These are phyloP conservation scores for Jaltomata sinuosa DNA, from an alignment of 257 asterid genomes.

Conservation along the genomic window DNA sequence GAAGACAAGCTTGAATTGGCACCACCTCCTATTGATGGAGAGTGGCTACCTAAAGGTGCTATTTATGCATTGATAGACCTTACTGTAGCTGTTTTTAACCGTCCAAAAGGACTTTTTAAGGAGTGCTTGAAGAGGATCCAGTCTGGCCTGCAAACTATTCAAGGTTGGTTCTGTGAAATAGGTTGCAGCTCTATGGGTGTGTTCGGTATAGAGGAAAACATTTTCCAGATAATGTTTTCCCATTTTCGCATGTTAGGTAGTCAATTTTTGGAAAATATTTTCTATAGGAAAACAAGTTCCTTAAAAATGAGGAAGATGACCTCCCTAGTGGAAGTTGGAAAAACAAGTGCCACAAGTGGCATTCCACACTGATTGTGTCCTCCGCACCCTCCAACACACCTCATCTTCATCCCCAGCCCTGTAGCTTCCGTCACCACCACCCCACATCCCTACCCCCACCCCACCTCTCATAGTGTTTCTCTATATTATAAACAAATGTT, in stretches of 20 bases:
- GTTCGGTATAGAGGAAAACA: neutral
- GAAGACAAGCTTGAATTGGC: constrained; percentile 80
- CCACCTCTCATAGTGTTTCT: neutral
- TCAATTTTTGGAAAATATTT: neutral
- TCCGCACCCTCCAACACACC: neutral
- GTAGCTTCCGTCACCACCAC: neutral
- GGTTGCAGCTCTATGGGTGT: neutral
- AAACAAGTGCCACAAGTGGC: neutral
- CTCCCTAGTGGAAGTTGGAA: neutral
- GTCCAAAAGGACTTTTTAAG: constrained; percentile 86
- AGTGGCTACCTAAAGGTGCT: constrained; percentile 97
- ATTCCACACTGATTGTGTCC: neutral
- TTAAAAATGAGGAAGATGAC: neutral
- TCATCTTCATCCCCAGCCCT: neutral
- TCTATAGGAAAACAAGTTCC: neutral
- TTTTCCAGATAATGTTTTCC: neutral
- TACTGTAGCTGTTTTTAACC: constrained; percentile 71
- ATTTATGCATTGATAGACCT: constrained; percentile 91
- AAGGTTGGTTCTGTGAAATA: constrained; percentile 43
- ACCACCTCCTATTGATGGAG: constrained; percentile 97
- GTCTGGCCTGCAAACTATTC: constrained; percentile 68
- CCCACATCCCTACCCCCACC: neutral
- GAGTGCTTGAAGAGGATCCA: constrained; percentile 85
- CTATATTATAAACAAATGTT: neutral
- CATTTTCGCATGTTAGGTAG: neutral